Percentiles rank a stretch among this genome's conserved stretches.
Conservation (phyloP, 2,329 filamentous ascomycete species). For the Alternaria novae-zelandiae region DNA sequence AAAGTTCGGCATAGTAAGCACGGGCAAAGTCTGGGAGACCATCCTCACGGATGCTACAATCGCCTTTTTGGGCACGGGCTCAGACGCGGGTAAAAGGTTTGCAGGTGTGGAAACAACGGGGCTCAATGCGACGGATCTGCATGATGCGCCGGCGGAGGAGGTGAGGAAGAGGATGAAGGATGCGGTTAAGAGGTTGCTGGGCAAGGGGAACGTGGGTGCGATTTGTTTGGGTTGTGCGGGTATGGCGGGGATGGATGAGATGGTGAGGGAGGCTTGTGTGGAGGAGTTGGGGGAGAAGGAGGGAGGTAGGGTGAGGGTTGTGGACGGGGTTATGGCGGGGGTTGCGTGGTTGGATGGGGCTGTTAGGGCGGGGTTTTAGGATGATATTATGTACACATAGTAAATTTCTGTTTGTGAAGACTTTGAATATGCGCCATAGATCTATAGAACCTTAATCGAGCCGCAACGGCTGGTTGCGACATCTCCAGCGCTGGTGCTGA, state of each 20-base stretch:
- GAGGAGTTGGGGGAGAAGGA: conserved; percentile 67
- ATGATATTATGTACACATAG: fast-evolving
- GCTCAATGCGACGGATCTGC: conserved; percentile 78
- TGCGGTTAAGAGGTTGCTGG: conserved; percentile 72
- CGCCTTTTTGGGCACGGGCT: conserved; percentile 63
- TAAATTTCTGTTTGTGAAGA: not conserved
- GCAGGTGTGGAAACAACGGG: conserved; percentile 84
- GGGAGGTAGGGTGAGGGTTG: conserved; percentile 68
- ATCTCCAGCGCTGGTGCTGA: not conserved
- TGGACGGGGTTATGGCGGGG: conserved; percentile 81
- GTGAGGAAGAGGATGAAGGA: conserved; percentile 70
- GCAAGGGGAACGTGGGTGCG: conserved; percentile 63
- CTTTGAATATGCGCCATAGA: fast-evolving
- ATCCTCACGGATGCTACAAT: conserved; percentile 72
- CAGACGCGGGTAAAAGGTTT: conserved; percentile 61
- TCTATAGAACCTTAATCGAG: not conserved
- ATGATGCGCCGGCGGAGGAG: conserved; percentile 68
- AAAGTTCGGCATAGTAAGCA: conserved; percentile 86
- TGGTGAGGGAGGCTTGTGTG: conserved; percentile 72
- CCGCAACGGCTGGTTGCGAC: not conserved
- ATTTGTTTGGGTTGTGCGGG: conserved; percentile 89
- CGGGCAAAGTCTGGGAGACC: conserved; percentile 81
- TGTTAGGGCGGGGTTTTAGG: conserved; percentile 45
- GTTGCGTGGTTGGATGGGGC: conserved; percentile 66
- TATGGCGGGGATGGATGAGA: conserved; percentile 83